These are phyloP conservation scores for Lepidium campestre DNA, from an alignment of 441 rosid species.

Conservation along the genomic window DNA sequence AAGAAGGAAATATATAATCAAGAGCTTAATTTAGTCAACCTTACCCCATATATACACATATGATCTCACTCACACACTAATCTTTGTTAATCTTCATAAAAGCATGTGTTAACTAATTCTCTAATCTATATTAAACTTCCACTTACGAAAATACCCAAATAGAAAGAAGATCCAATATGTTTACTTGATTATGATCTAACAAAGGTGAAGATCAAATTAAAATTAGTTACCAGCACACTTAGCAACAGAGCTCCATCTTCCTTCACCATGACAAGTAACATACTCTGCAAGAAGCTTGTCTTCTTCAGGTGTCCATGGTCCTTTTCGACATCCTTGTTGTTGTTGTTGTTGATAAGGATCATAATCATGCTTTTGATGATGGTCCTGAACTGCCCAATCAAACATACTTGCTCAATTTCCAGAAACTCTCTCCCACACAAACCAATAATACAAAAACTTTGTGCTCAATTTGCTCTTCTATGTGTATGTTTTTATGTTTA, in stretches of 20 bases:
- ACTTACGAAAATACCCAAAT: background rate
- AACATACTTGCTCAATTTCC: constrained; percentile 30
- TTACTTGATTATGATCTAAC: background rate
- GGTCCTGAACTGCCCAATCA: constrained; percentile 42
- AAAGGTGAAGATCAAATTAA: background rate
- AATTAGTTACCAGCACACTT: constrained; percentile 43
- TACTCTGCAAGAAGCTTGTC: constrained; percentile 53
- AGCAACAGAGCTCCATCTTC: constrained; percentile 73
- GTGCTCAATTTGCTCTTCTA: constrained; percentile 5
- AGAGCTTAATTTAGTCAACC: constrained; percentile 7
- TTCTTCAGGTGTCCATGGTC: constrained; percentile 81
- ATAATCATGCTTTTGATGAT: constrained; percentile 7
- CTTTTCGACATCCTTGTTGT: constrained; percentile 61
- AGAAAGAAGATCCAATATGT: background rate
- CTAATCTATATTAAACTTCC: background rate
- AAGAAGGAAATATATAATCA: background rate
- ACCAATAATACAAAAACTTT: background rate
- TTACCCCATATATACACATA: background rate
- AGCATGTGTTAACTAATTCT: background rate
- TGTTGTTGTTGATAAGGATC: constrained; percentile 18
- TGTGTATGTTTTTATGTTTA: constrained; percentile 3
- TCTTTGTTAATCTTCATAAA: background rate
- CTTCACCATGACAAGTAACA: constrained; percentile 58
- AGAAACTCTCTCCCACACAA: constrained; percentile 30
- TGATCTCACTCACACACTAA: constrained; percentile 2